Conservation (phyloP, 371 early-diverging fungal genomes). For the Catenaria anguillulae region DNA sequence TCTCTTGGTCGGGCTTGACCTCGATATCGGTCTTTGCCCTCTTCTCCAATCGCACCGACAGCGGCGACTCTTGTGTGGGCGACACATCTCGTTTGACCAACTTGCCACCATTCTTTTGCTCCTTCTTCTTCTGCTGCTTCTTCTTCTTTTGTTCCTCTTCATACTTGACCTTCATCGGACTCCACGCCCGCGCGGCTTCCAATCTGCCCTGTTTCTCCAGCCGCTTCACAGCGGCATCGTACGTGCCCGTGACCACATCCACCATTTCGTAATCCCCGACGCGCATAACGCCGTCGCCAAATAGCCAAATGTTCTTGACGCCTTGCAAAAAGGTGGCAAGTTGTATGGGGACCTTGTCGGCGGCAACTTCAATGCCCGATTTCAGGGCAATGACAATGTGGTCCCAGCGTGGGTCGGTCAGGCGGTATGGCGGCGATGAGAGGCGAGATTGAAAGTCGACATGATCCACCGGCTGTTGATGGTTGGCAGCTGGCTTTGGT, state of each 20-base stretch:
- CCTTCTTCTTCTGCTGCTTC: neutral
- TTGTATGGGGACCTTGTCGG: slow-evolving; percentile 27
- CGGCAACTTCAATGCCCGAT: slow-evolving; percentile 27
- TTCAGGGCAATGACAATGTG: slow-evolving; percentile 29
- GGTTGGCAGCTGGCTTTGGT: too few species aligned
- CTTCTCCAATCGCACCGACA: neutral
- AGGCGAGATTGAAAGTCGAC: neutral
- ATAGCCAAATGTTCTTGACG: slow-evolving; percentile 20
- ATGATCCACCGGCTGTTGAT: too few species aligned
- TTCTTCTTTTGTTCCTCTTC: neutral
- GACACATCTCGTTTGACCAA: neutral
- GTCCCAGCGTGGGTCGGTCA: slow-evolving; percentile 14
- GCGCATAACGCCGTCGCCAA: slow-evolving; percentile 20
- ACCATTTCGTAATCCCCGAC: slow-evolving; percentile 19
- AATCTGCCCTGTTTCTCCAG: neutral
- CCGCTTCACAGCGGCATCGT: slow-evolving; percentile 11
- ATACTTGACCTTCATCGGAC: neutral
- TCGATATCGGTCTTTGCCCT: neutral
- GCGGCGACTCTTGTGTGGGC: neutral
- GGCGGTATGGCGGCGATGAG: neutral
- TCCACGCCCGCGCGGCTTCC: too few species aligned
- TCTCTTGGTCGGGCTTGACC: slow-evolving; percentile 7
- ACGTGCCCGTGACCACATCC: slow-evolving; percentile 24
- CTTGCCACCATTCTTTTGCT: neutral
- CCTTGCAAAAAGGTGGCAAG: slow-evolving; percentile 26